Base-by-base conservation (phyloP, 2,329 filamentous ascomycete genomes). In the Aspergillus versicolor region DNA sequence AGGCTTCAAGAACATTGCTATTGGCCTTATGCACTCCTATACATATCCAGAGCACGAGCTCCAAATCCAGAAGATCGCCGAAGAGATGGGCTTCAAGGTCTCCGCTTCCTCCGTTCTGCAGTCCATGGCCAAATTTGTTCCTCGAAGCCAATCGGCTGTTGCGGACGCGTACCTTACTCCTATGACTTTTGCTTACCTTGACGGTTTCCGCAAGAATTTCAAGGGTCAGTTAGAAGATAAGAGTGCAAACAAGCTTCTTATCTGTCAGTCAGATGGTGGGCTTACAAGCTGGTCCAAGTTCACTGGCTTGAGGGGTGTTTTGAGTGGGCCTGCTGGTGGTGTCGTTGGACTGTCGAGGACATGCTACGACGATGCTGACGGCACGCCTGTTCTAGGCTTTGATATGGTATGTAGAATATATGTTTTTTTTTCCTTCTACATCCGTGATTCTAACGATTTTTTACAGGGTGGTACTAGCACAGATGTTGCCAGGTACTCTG, bases 1-100 rank as follows among this genome's bases (percentile, higher is more conserved):
- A 44, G 89, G 89, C 0, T 86, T 92, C 64, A 81, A 81, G 57
- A 92, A 89, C 69, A 85, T 96, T 62, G 90, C 91, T 3, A 89
- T 96, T 2, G 92, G 90, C 63, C 76, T 96, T 54, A 91, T 95
- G 85, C 91, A 96, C 69, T 89, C 89, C 2, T 95, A 95, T 70
- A 93, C 90, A 0, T 96, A 89, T 67, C 90, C 90, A 1, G 83
- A 89, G 42, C 92, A 96, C 65, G 92, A 96, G 70, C 84, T 85
- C 0, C 69, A 89, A 27, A 81, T 95, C 11, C 90, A 90, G 17
- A 82, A 80, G 58, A 77, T 95, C 49, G 91, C 91, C 0, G 80
- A 79, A 57, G 86, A 92, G 9, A 85, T 95, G 62, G 92, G 91
- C 1, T 92, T 93, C 69, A 61, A 83, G 69, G 86, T 95, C 51